Evolutionary conservation across 192 early-diverging fungal genomes (phyloP).

Genomic region (Coemansia sp.): DNA sequence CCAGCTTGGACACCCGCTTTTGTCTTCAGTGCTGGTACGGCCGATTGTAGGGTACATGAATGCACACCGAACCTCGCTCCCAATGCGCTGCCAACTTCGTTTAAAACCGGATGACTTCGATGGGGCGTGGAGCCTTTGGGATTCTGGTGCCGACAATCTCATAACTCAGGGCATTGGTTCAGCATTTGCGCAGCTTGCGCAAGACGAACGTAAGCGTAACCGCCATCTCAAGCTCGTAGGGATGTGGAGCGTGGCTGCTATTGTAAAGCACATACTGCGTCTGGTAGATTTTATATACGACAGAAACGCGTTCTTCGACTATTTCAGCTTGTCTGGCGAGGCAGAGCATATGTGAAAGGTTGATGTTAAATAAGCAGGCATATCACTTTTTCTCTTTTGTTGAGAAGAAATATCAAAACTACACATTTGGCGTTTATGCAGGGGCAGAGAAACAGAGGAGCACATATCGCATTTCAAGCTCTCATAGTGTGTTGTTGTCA

Average conservation of each 20-base stretch:
- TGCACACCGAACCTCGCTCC: conserved; percentile 80
- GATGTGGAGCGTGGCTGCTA: conserved; percentile 80
- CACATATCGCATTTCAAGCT: background rate
- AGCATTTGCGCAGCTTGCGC: conserved; percentile 72
- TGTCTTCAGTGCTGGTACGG: conserved; percentile 82
- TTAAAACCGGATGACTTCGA: conserved; percentile 83
- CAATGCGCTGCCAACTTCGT: conserved; percentile 77
- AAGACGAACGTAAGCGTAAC: conserved; percentile 80
- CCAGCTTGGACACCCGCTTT: conserved; percentile 69
- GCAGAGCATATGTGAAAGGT: conserved; percentile 3
- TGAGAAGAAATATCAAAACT: background rate
- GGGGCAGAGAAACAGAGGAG: too few relatives aligned
- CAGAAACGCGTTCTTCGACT: conserved; percentile 66
- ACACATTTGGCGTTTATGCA: background rate
- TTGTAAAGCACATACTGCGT: conserved; percentile 68
- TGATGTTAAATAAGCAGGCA: background rate
- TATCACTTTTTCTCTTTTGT: background rate
- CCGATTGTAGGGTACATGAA: conserved; percentile 96
- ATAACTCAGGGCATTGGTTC: conserved; percentile 81
- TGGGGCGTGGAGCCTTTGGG: conserved; percentile 90
- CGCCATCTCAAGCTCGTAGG: conserved; percentile 83
- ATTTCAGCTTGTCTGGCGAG: background rate
- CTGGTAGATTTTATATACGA: conserved; percentile 74
- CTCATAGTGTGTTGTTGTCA: too few relatives aligned
- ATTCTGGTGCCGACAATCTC: conserved; percentile 71